Conservation (phyloP, 345 rosid species). For the Populus euphratica region DNA sequence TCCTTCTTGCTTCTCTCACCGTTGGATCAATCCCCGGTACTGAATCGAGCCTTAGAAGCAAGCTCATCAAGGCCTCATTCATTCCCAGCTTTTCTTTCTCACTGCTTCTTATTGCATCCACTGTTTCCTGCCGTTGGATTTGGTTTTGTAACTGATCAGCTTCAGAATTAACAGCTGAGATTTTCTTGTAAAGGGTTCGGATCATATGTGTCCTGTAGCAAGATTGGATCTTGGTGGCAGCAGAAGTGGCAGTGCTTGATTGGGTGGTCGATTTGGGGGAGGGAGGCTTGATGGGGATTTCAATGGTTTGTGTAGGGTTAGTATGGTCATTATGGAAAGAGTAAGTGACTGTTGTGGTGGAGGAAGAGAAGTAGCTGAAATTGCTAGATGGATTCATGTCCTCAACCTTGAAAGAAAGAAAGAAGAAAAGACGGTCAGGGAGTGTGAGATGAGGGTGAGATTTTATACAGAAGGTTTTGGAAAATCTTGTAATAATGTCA, state of each 20-base stretch:
- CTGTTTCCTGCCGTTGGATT: conserved; percentile 86
- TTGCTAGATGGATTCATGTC: conserved; percentile 38
- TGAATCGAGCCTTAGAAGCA: conserved; percentile 73
- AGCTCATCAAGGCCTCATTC: conserved; percentile 74
- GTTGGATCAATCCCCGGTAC: conserved; percentile 70
- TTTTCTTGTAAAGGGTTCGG: conserved; percentile 52
- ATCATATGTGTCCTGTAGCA: conserved; percentile 55
- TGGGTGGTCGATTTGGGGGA: conserved; percentile 5
- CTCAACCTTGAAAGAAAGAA: no score
- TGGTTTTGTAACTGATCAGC: conserved; percentile 53
- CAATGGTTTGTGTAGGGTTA: conserved; percentile 22
- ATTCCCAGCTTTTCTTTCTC: conserved; percentile 64
- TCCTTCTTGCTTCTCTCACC: conserved; percentile 80
- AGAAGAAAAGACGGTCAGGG: no score
- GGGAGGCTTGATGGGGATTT: conserved; percentile 34
- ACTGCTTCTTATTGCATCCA: conserved; percentile 59
- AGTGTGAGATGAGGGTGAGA: no score
- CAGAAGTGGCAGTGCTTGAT: conserved; percentile 20
- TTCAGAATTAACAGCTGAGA: conserved; percentile 48
- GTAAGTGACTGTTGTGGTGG: conserved; percentile 41
- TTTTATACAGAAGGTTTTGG: no score
- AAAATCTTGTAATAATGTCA: no score
- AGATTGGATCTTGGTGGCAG: conserved; percentile 69
- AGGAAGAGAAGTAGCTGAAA: conserved; percentile 27
- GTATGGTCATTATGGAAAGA: conserved; percentile 34